Evolutionary conservation across 2,329 filamentous ascomycete genomes (phyloP).

Genomic region (Phialophora verrucosa): DNA sequence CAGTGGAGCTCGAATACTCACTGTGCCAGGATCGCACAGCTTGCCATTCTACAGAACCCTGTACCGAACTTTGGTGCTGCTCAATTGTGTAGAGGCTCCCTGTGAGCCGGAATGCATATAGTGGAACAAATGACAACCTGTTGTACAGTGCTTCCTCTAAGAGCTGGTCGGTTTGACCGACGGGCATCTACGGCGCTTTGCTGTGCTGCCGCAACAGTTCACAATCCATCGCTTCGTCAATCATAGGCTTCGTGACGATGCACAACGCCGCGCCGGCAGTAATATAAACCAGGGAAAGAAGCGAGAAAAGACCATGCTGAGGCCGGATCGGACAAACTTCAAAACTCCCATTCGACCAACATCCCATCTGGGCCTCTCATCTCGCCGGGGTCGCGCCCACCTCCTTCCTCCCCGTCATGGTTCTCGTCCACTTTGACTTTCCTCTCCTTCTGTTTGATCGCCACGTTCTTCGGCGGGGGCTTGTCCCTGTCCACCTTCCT

Average conservation of each 20-base stretch:
- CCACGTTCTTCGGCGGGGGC: constrained; percentile 35
- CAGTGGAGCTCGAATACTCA: neutral
- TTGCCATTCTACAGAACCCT: neutral
- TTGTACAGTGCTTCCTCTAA: neutral
- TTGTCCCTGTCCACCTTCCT: constrained; percentile 39
- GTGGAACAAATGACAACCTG: neutral
- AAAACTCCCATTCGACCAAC: constrained; percentile 39
- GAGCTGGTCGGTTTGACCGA: neutral
- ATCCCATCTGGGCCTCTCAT: constrained; percentile 38
- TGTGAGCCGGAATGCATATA: neutral
- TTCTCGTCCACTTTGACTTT: constrained; percentile 28
- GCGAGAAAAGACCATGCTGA: neutral
- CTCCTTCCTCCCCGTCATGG: constrained; percentile 30
- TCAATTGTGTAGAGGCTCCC: neutral
- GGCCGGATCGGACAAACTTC: neutral
- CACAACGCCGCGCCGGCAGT: neutral
- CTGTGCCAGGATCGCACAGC: neutral
- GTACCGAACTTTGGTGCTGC: neutral
- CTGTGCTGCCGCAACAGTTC: neutral
- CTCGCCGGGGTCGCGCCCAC: constrained; percentile 16
- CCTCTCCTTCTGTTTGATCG: constrained; percentile 38
- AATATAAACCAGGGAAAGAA: neutral
- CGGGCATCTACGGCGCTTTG: neutral
- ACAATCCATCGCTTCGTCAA: neutral
- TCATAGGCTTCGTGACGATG: neutral